These are phyloP conservation scores for Acephala macrosclerotiorum DNA, from an alignment of 2,329 filamentous ascomycete genomes.

Conservation along the genomic window DNA sequence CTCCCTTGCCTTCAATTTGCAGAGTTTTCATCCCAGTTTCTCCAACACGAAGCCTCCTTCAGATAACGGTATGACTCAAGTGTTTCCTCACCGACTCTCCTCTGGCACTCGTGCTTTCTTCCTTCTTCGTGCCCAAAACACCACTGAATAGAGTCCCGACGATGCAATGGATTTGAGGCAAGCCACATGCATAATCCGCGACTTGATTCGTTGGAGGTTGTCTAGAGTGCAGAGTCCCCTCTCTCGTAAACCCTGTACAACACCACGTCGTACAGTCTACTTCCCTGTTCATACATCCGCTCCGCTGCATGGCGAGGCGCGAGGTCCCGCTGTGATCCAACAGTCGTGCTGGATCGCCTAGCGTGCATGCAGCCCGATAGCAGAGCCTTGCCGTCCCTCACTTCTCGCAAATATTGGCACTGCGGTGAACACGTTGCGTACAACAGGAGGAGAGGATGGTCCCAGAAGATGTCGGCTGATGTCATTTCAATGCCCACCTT, in stretches of 20 bases:
- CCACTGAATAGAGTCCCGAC: constrained; percentile 17
- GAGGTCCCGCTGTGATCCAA: constrained; percentile 23
- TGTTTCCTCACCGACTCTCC: constrained; percentile 20
- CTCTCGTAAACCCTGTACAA: constrained; percentile 21
- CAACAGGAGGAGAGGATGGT: constrained; percentile 20
- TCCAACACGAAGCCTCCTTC: constrained; percentile 13
- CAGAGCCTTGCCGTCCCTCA: not conserved
- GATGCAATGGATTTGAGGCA: constrained; percentile 13
- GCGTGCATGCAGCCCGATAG: constrained; percentile 27
- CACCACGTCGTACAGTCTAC: constrained; percentile 14
- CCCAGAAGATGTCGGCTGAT: constrained; percentile 26
- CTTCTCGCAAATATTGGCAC: too few species aligned
- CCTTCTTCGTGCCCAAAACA: constrained; percentile 20
- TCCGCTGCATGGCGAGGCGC: constrained; percentile 21
- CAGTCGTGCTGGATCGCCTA: constrained; percentile 21
- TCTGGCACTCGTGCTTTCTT: not conserved
- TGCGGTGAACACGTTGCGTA: constrained; percentile 30
- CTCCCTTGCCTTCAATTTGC: constrained; percentile 33
- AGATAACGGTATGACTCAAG: constrained; percentile 15
- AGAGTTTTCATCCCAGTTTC: constrained; percentile 33
- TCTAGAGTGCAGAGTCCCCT: not conserved
- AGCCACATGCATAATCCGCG: constrained; percentile 19
- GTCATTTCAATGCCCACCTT: constrained; percentile 16
- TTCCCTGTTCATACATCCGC: not conserved
- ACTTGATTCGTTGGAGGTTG: constrained; percentile 21